phyloP scores from a whole-genome alignment of 2,329 filamentous ascomycete species.

The Leptographium lundbergii region DNA sequence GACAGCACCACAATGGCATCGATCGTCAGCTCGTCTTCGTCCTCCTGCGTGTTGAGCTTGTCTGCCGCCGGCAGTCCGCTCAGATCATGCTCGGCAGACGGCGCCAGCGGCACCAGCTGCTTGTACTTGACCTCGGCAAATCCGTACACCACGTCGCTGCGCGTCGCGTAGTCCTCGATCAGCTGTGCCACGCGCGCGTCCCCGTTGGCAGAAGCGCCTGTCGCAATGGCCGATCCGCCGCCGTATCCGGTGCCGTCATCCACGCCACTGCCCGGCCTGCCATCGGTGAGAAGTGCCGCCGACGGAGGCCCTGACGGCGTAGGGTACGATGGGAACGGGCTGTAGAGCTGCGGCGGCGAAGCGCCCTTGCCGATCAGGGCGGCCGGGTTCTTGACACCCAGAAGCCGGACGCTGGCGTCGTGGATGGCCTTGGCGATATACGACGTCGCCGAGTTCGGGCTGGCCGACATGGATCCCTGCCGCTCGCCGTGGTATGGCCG shows the following conservation, averaged over 20 bases:
- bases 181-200: slow-evolving; percentile 65
- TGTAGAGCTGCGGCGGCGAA: slow-evolving; percentile 65
- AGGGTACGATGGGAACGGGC: slow-evolving; percentile 75
- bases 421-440: slow-evolving; percentile 92
- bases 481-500: slow-evolving; percentile 56
- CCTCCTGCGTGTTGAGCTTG: slow-evolving; percentile 36
- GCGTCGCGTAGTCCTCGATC: slow-evolving; percentile 83
- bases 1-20: slow-evolving; percentile 80
- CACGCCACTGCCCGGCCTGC: slow-evolving; percentile 1
- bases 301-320: slow-evolving; percentile 29
- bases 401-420: slow-evolving; percentile 68
- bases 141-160: slow-evolving; percentile 91
- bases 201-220: slow-evolving; percentile 52
- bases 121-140: slow-evolving; percentile 99
- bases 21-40: slow-evolving; percentile 67
- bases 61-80: slow-evolving; percentile 44
- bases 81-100: slow-evolving; percentile 60
- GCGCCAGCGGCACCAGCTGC: slow-evolving; percentile 81
- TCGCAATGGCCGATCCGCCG: slow-evolving; percentile 24
- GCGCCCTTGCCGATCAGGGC: slow-evolving; percentile 47
- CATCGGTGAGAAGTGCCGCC: slow-evolving; percentile 9
- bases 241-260: slow-evolving; percentile 20
- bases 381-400: slow-evolving; percentile 58
- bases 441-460: slow-evolving; percentile 64
- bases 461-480: slow-evolving; percentile 61